These are phyloP conservation scores for Pezicula carpinea DNA, from an alignment of 2,329 filamentous ascomycete species.

Conservation along the genomic window DNA sequence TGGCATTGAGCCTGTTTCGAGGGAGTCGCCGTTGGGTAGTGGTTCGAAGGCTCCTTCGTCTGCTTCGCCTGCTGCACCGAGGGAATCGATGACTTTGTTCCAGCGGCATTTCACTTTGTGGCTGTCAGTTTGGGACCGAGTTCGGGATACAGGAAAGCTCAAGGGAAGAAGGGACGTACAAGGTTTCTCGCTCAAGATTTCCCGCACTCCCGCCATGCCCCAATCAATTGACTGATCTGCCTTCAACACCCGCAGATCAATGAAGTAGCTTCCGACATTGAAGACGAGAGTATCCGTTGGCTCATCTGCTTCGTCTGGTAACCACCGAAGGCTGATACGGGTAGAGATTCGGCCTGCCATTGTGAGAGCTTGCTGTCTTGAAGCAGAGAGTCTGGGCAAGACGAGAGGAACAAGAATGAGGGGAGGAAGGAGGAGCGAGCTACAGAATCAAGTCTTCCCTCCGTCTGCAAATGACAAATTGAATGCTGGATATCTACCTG, in stretches of 20 bases:
- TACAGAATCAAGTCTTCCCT: neutral
- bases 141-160: neutral
- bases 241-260: slow-evolving; percentile 37
- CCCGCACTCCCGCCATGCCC: slow-evolving; percentile 37
- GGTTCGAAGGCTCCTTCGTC: slow-evolving; percentile 33
- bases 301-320: slow-evolving; percentile 34
- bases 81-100: slow-evolving; percentile 35
- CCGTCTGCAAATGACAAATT: neutral
- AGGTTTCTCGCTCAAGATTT: slow-evolving; percentile 31
- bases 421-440: neutral
- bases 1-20: slow-evolving; percentile 35
- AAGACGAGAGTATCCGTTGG: slow-evolving; percentile 39
- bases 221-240: slow-evolving; percentile 33
- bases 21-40: slow-evolving; percentile 34
- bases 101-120: slow-evolving; percentile 30
- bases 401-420: neutral
- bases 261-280: slow-evolving; percentile 37
- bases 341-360: slow-evolving; percentile 29
- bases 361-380: neutral
- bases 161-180: slow-evolving; percentile 23
- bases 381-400: too few relatives aligned
- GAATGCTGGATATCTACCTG: neutral
- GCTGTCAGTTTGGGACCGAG: neutral
- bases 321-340: slow-evolving; percentile 38
- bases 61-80: slow-evolving; percentile 19